A percentile compares a stretch with the other conserved stretches of the same genome.
These are phyloP conservation scores for Salicornia ramosissima DNA, from an alignment of 148 eudicot genomes.

Conservation along the genomic window DNA sequence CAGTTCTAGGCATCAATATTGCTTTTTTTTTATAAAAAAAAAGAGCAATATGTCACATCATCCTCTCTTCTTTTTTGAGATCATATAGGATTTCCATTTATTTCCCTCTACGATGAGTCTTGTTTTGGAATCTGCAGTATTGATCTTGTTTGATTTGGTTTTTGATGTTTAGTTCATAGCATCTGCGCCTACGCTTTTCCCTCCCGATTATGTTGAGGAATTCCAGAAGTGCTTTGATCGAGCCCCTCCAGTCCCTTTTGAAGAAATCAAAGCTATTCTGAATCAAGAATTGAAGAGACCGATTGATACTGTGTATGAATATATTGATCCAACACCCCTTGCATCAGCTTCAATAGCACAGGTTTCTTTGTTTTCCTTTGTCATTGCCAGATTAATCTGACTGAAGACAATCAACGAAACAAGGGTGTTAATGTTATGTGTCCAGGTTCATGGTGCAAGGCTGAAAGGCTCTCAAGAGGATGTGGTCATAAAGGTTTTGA, in stretches of 20 bases:
- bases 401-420: slow-evolving; percentile 16
- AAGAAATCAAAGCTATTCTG: slow-evolving; percentile 70
- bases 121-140: slow-evolving; percentile 2
- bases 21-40: background rate
- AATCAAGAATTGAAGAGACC: slow-evolving; percentile 77
- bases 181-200: slow-evolving; percentile 93
- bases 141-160: slow-evolving; percentile 17
- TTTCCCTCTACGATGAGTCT: background rate
- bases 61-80: background rate
- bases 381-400: slow-evolving; percentile 12
- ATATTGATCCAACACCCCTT: slow-evolving; percentile 87
- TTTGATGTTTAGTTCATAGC: slow-evolving; percentile 68
- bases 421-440: slow-evolving; percentile 12
- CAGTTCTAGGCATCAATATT: background rate
- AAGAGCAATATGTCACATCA: too few relatives aligned
- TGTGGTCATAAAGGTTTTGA: slow-evolving; percentile 92
- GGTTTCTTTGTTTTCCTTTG: slow-evolving; percentile 37
- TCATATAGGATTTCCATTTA: background rate
- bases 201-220: slow-evolving; percentile 88
- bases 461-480: slow-evolving; percentile 78
- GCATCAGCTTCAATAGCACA: slow-evolving; percentile 99
- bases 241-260: slow-evolving; percentile 81
- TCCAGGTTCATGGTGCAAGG: slow-evolving; percentile 94
- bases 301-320: slow-evolving; percentile 80
- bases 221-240: slow-evolving; percentile 94